Percentiles rank a stretch among this genome's conserved stretches.
Conservation (phyloP, 2,329 filamentous ascomycete species). For the Xylaria sp. region DNA sequence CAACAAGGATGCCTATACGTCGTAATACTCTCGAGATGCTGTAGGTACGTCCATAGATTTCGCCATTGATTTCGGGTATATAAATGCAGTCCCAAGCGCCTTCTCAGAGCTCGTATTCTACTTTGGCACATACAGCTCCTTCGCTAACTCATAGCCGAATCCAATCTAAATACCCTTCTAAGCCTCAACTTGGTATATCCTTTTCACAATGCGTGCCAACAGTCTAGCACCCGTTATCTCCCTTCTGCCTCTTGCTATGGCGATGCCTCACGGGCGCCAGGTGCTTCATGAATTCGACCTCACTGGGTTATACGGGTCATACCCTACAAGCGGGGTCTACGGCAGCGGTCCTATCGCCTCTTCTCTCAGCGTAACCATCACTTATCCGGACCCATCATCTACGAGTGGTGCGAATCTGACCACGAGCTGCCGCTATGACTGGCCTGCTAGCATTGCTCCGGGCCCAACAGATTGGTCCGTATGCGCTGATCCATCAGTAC, state of each 20-base stretch:
- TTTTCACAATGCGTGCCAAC: slow-evolving; percentile 8
- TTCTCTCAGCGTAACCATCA: slow-evolving; percentile 28
- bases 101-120: neutral
- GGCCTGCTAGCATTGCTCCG: slow-evolving; percentile 10
- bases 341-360: slow-evolving; percentile 25
- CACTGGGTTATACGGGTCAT: slow-evolving; percentile 19
- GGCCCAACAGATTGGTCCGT: slow-evolving; percentile 27
- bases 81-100: neutral
- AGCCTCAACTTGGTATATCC: neutral
- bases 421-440: slow-evolving; percentile 23
- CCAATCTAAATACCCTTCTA: neutral
- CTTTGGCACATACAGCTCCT: neutral
- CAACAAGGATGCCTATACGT: neutral
- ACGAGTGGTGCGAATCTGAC: slow-evolving; percentile 2
- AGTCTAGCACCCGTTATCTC: neutral
- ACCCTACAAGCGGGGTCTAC: slow-evolving; percentile 15
- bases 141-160: neutral
- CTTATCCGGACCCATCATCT: slow-evolving; percentile 16
- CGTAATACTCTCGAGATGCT: neutral
- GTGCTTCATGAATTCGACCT: slow-evolving; percentile 19
- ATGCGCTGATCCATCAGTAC: slow-evolving; percentile 21
- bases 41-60: neutral
- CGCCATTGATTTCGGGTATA: neutral
- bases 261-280: slow-evolving; percentile 6
- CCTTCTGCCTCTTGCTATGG: slow-evolving; percentile 5